phyloP scores from a whole-genome alignment of 495 filamentous ascomycete genomes.

The Penicillium crystallinum region DNA sequence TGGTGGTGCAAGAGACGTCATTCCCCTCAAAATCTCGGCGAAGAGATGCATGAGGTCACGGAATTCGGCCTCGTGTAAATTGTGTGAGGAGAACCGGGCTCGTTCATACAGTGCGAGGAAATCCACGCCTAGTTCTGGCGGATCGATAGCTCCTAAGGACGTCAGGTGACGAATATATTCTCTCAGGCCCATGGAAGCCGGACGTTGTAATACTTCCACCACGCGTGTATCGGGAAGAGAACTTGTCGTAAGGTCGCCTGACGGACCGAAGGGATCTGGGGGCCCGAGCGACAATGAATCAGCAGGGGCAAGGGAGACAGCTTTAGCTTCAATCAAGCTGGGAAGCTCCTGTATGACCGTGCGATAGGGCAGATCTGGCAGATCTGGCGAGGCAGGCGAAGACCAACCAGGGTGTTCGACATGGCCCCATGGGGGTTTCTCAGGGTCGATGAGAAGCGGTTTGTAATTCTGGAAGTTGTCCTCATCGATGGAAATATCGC shows the following conservation, averaged over 20 bases:
- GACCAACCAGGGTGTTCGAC: conserved; percentile 89
- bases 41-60: conserved; percentile 82
- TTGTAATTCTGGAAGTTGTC: conserved; percentile 27
- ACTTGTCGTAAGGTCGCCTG: conserved; percentile 16
- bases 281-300: conserved; percentile 39
- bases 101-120: conserved; percentile 78
- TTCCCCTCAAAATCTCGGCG: conserved; percentile 70
- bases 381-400: conserved; percentile 64
- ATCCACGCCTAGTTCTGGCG: conserved; percentile 47
- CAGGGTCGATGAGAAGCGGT: conserved; percentile 30
- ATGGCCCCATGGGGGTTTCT: conserved; percentile 64
- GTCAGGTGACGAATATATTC: conserved; percentile 75
- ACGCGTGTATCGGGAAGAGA: conserved; percentile 53
- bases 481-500: conserved; percentile 37
- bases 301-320: conserved; percentile 70
- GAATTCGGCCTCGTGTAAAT: conserved; percentile 64
- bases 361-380: conserved; percentile 74
- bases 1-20: conserved; percentile 57
- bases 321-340: conserved; percentile 89
- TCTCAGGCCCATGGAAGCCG: conserved; percentile 68
- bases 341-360: conserved; percentile 82
- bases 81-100: conserved; percentile 67
- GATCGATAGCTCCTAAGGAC: conserved; percentile 56
- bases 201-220: conserved; percentile 65
- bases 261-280: conserved; percentile 28